Conservation (phyloP, 164 flowering plant species). For the Buxus sempervirens region DNA sequence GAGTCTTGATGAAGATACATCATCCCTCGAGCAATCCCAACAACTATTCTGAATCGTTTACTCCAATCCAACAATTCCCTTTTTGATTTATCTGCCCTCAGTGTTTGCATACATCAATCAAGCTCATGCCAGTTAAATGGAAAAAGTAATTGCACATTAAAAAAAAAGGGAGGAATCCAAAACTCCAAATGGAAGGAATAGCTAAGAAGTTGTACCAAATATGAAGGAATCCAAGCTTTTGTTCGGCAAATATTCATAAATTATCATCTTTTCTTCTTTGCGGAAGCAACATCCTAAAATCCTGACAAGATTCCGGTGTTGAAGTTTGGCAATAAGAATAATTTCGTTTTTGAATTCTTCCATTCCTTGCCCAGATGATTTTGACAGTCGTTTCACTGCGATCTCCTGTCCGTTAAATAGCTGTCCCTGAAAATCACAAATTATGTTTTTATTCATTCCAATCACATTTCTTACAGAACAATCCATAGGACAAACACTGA, state of each 20-base stretch:
- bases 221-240: constrained; percentile 48
- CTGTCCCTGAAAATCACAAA: constrained; percentile 25
- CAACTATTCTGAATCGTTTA: constrained; percentile 50
- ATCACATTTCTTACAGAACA: too few species aligned
- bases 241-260: constrained; percentile 64
- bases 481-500: constrained; percentile 8
- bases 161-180: too few species aligned
- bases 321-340: constrained; percentile 56
- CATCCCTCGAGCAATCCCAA: constrained; percentile 71
- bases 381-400: constrained; percentile 38
- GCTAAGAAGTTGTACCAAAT: constrained; percentile 20
- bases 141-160: too few species aligned
- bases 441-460: too few species aligned
- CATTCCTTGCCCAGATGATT: constrained; percentile 50
- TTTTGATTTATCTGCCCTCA: constrained; percentile 22
- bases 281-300: constrained; percentile 65
- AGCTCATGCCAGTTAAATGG: too few species aligned
- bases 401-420: constrained; percentile 30
- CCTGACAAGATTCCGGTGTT: constrained; percentile 66
- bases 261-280: constrained; percentile 51
- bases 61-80: constrained; percentile 42
- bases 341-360: constrained; percentile 74
- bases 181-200: constrained; percentile 1
- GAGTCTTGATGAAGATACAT: constrained; percentile 75
- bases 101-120: too few species aligned